These are phyloP conservation scores for Rhynchosporium agropyri DNA, from an alignment of 2,329 filamentous ascomycete genomes.

Conservation along the genomic window DNA sequence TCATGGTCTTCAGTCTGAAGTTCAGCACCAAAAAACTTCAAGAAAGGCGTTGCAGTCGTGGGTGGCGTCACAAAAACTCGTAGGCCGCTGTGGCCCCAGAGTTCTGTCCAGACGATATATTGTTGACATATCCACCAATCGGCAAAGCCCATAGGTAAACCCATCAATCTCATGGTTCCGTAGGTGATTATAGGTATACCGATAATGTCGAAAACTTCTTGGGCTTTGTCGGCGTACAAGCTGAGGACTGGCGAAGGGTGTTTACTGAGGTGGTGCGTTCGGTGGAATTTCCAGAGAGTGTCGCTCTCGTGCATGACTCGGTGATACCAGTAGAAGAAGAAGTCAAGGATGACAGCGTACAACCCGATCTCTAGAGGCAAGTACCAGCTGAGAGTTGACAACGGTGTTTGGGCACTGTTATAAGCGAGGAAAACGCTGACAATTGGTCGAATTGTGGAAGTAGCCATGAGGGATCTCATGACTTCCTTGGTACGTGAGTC, in stretches of 20 bases:
- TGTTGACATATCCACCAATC: slow-evolving; percentile 10
- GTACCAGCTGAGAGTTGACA: slow-evolving; percentile 1
- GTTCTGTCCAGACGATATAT: slow-evolving; percentile 2
- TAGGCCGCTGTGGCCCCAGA: slow-evolving; percentile 3
- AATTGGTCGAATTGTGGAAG: not conserved
- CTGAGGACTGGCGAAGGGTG: not conserved
- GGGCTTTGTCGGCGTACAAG: not conserved
- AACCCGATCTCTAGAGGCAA: not conserved
- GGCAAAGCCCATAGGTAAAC: slow-evolving; percentile 1
- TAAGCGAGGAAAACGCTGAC: not conserved
- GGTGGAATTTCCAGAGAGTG: not conserved
- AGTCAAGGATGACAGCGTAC: not conserved
- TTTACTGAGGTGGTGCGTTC: slow-evolving; percentile 5
- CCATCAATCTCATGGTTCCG: slow-evolving; percentile 2
- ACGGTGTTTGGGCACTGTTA: not conserved
- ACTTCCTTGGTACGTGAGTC: slow-evolving; percentile 2
- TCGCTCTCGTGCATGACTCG: slow-evolving; percentile 8
- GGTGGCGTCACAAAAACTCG: not conserved
- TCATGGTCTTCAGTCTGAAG: slow-evolving; percentile 1
- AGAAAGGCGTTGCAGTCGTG: not conserved
- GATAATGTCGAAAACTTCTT: slow-evolving; percentile 6
- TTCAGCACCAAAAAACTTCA: not conserved
- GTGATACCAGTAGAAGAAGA: slow-evolving; percentile 10
- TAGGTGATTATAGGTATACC: slow-evolving; percentile 6
- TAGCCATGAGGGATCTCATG: not conserved